Conservation (phyloP, 495 filamentous ascomycete species). For the Lentithecium fluviatile region DNA sequence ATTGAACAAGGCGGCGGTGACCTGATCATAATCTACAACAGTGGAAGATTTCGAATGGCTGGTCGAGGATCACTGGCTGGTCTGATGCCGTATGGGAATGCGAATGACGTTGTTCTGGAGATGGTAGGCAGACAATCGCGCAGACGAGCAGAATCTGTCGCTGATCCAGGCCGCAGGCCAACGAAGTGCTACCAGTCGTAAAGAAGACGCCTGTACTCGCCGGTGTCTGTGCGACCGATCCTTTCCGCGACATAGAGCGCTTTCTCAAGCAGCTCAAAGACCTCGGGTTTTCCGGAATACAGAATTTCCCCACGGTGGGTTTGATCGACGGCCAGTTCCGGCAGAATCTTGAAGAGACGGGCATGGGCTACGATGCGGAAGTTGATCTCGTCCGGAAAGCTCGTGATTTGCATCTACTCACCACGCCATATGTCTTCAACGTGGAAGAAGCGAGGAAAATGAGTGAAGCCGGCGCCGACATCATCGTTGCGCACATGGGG, state of each 20-base stretch:
- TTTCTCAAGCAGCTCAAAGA: constrained; percentile 59
- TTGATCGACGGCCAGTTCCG: constrained; percentile 68
- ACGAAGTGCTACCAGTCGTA: constrained; percentile 57
- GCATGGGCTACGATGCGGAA: constrained; percentile 63
- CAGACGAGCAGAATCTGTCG: background rate
- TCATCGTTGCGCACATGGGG: constrained; percentile 69
- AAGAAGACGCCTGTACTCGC: constrained; percentile 61
- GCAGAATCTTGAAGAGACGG: constrained; percentile 66
- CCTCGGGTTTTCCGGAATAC: constrained; percentile 64
- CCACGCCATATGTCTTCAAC: constrained; percentile 69
- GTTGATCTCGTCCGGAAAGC: constrained; percentile 63
- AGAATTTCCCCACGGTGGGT: constrained; percentile 73
- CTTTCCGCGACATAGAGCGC: constrained; percentile 56
- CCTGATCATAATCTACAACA: constrained; percentile 71
- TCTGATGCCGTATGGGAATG: constrained; percentile 70
- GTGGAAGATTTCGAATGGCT: constrained; percentile 71
- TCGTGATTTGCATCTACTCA: constrained; percentile 57
- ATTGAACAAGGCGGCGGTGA: constrained; percentile 66
- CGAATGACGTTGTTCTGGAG: constrained; percentile 65
- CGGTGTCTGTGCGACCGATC: constrained; percentile 67
- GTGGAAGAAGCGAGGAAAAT: constrained; percentile 58
- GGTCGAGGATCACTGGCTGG: constrained; percentile 68
- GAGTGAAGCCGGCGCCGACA: constrained; percentile 62
- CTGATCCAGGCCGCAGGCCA: constrained; percentile 2
- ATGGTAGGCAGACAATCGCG: constrained; percentile 49